Evolutionary conservation across 352 stramenopile species (phyloP), one percentile per base, ranked within the genome.

Genomic region (Hyaloperonospora brassicae): DNA sequence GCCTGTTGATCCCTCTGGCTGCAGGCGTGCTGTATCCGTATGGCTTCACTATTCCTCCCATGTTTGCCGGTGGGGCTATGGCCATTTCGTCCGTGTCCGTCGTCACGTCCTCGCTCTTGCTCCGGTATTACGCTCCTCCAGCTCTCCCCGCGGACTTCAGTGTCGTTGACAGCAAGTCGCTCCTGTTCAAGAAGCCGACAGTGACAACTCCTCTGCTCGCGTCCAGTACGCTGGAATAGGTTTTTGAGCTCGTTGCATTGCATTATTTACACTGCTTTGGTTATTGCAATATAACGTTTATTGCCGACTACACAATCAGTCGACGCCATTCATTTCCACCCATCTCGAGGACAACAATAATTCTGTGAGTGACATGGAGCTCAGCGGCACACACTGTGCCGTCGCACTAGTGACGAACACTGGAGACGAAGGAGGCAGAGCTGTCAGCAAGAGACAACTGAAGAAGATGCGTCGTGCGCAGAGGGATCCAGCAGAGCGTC

Each of bases 21-120:
- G 96, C 96, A 1, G 97, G 97, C 48, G 79, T 98, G 43, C 80
- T 99, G 12, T 99, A 97, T 68, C 96, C 96, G 9, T 90, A 93
- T 34, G 86, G 94, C 41, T 83, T 95, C 47, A 80, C 76, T 52
- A 95, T 99, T 35, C 96, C 96, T 48, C 96, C 97, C 31, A 97
- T 96, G 74, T 89, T 98, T 55, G 95, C 95, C 24, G 96, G 95
- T 30, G 84, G 93, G 2, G 93, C 95, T 59, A 98, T 98, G 96
- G 95, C 95, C 54, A 88, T 98, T 46, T 97, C 86, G 36, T 98
- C 89, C 21, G 89, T 98, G 23, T 98, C 92, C 47, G 96, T 99
- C 1, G 87, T 99, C 41, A 92, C 74, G 13, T 98, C 87, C 41
- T 98, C 92, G 45, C 76, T 99, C 8, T 65, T 95, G 47, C 76